Base-by-base conservation (phyloP, 352 stramenopile genomes). In the Globisporangium recalcitrans region DNA sequence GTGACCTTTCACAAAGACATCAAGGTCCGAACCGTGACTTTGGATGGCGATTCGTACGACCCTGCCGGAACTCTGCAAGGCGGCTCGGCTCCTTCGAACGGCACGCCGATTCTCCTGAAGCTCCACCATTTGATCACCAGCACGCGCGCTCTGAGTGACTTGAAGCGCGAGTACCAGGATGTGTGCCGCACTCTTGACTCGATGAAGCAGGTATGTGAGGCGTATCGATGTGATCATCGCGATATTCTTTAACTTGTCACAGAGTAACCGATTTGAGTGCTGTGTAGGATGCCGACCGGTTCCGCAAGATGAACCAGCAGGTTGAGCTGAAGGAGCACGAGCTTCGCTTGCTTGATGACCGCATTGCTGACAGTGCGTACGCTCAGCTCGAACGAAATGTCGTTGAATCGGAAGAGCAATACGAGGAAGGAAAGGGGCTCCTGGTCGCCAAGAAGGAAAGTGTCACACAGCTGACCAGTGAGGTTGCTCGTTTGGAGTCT, bases 41-140 rank as follows among this genome's bases (percentile, higher is more conserved):
- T 99, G 19, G 96, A 99, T 64, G 98, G 98, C 47, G 97, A 99
- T 74, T 96, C 97, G 22, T 99, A 97, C 68, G 96, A 99, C 65
- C 98, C 97, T 10, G 92, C 94, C 6, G 98, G 98, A 42, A 99
- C 97, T 13, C 94, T 99, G 34, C 87, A 96, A 71, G 91, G 91
- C 63, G 91, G 91, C 26, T 96, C 88, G 46, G 85, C 87, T 14
- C 87, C 87, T 14, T 89, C 80, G 14, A 90, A 74, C 32, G 82
- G 85, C 8, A 81, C 74, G 21, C 82, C 87, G n/a, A 67, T 95
- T 54, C 70, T 95, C 40, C 68, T 93, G 8, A 92, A 90, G 67
- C 75, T 94, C 9, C 87, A 95, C 61, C 71, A 90, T 36, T 52
- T 94, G 9, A 90, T 94, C 40, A 87, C 73, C 32, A 80, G 75